phyloP scores from a whole-genome alignment of 495 filamentous ascomycete species.

The Penicillium egyptiacum region DNA sequence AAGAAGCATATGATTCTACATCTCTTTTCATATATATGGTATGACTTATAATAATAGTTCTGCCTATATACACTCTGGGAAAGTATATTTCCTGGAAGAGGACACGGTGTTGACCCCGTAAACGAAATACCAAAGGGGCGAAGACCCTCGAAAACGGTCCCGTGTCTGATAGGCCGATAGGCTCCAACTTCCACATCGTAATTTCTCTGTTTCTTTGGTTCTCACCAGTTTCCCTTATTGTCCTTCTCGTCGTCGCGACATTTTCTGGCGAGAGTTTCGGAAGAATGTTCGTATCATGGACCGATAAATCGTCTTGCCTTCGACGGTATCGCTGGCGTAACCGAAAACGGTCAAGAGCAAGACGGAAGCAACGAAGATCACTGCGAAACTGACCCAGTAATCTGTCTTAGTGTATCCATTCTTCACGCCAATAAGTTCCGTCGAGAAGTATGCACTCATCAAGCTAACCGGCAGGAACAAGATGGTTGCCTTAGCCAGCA shows the following conservation, averaged over 20 bases:
- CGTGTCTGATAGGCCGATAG: conserved; percentile 22
- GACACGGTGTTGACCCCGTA: conserved; percentile 48
- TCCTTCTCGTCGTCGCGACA: conserved; percentile 8
- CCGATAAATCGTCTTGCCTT: conserved; percentile 51
- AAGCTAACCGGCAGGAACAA: conserved; percentile 82
- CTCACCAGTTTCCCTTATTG: not conserved
- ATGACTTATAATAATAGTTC: conserved; percentile 8
- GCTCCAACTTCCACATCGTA: not conserved
- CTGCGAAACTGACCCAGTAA: conserved; percentile 73
- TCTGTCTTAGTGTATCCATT: conserved; percentile 57
- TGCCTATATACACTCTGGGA: not conserved
- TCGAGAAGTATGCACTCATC: conserved; percentile 82
- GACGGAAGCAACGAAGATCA: conserved; percentile 65
- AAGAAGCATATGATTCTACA: not conserved
- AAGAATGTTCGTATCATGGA: conserved; percentile 45
- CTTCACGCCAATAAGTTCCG: conserved; percentile 61
- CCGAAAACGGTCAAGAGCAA: conserved; percentile 53
- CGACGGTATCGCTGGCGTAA: conserved; percentile 48
- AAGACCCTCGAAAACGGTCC: conserved; percentile 1
- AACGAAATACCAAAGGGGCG: conserved; percentile 17
- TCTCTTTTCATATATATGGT: not conserved
- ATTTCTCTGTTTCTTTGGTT: conserved; percentile 2
- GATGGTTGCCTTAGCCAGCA: conserved; percentile 81
- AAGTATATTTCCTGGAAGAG: conserved; percentile 24
- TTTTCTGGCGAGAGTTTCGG: conserved; percentile 29